phyloP scores from a whole-genome alignment of 2,329 filamentous ascomycete species.

The Phaeosphaeria sp. region DNA sequence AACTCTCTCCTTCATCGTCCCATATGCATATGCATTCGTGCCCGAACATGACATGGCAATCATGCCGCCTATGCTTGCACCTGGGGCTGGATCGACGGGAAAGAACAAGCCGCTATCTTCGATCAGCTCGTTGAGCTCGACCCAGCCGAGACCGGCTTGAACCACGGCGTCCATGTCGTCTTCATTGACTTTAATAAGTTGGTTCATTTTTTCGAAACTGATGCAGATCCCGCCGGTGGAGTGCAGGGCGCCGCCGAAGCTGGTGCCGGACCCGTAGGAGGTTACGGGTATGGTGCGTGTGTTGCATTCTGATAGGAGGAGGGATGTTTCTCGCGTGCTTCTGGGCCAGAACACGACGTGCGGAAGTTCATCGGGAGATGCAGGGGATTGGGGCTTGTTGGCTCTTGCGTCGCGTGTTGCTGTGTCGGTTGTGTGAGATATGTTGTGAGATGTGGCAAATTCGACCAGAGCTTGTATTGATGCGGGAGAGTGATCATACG shows the following conservation, averaged over 20 bases:
- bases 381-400: constrained; percentile 31
- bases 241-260: constrained; percentile 84
- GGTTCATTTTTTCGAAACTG: constrained; percentile 81
- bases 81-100: constrained; percentile 89
- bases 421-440: constrained; percentile 17
- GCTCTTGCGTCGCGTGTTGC: constrained; percentile 21
- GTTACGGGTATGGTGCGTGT: constrained; percentile 80
- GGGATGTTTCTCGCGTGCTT: constrained; percentile 78
- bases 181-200: constrained; percentile 56
- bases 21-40: constrained; percentile 90
- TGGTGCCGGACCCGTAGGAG: constrained; percentile 84
- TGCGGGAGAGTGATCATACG: constrained; percentile 18
- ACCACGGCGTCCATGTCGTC: constrained; percentile 65
- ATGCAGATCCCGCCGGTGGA: constrained; percentile 84
- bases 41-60: constrained; percentile 71
- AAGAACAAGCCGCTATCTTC: constrained; percentile 75
- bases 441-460: background rate
- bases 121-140: constrained; percentile 77
- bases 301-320: constrained; percentile 85
- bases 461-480: constrained; percentile 15
- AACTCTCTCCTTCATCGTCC: constrained; percentile 94
- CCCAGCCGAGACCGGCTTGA: constrained; percentile 77
- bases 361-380: constrained; percentile 42
- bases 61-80: constrained; percentile 90
- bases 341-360: constrained; percentile 73